Base-by-base conservation (phyloP, 2,329 filamentous ascomycete genomes). In the Alternaria sp. region DNA sequence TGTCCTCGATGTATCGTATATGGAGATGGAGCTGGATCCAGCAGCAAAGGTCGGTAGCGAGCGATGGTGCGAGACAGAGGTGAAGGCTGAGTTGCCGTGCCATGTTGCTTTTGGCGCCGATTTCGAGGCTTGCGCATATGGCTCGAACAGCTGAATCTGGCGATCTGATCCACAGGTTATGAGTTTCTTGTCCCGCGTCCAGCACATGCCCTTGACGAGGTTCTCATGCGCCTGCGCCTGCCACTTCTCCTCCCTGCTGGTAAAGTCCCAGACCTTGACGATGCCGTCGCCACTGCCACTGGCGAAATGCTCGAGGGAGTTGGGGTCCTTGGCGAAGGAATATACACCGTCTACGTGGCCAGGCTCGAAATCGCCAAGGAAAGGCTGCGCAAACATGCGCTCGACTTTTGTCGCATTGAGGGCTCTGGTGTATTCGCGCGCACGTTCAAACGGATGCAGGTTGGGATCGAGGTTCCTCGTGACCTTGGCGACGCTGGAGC, bases 241-340 rank as follows among this genome's bases (percentile, higher is more conserved):
- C 90, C 92, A 95, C 51, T 90, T 86, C 77, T 96, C 91, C 26
- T 91, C 89, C 60, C 88, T 84, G 65, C 85, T 90, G 9, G 89
- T 87, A 71, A 96, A 83, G 80, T 96, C 91, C 94, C 94, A 97
- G 33, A 96, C 91, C 82, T 99, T 99, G 61, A 99, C 88, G 10
- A 97, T 89, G 68, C 96, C 95, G 80, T 99, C 96, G 67, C 94
- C 78, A 55, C 75, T 78, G 30, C 78, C 78, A 50, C 71, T 75
- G 15, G 78, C 78, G 49, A 85, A 82, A 54, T 80, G 79, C 56
- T 84, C 82, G 26, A 85, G 75, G 3, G 81, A 80, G 41, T 81
- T 79, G 3, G 83, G 83, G 64, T 85, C 83, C 61, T 84, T 84
- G 12, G 83, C 82, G 45, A 85, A 80, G 11, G 75, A 80, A 71